phyloP scores from a whole-genome alignment of 2,329 filamentous ascomycete genomes.

The Verticillium albo-atrum region DNA sequence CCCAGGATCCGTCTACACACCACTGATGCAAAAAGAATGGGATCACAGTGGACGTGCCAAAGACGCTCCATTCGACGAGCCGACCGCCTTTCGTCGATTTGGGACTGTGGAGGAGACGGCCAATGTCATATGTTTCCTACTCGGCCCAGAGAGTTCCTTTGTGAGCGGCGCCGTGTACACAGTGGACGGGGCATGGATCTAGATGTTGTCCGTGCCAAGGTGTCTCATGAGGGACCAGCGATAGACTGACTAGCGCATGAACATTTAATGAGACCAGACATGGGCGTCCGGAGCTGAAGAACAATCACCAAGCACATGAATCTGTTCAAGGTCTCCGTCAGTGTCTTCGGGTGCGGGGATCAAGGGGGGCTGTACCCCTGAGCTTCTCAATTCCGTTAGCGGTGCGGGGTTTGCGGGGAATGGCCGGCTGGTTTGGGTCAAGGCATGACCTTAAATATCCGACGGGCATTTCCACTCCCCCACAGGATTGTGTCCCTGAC shows the following conservation, averaged over 20 bases:
- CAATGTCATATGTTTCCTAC: conserved; percentile 41
- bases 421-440: neutral
- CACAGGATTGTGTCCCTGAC: neutral
- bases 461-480: neutral
- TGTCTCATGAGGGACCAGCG: neutral
- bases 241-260: neutral
- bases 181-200: conserved; percentile 40
- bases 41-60: conserved; percentile 22
- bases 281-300: neutral
- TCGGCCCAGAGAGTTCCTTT: conserved; percentile 41
- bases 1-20: conserved; percentile 45
- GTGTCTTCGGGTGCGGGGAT: neutral
- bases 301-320: neutral
- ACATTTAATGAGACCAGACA: neutral
- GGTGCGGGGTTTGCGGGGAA: neutral
- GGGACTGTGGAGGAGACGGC: conserved; percentile 44
- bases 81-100: conserved; percentile 34
- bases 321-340: neutral
- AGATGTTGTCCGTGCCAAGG: too few relatives aligned
- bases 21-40: conserved; percentile 41
- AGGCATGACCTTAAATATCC: neutral
- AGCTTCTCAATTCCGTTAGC: neutral
- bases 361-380: neutral
- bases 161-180: conserved; percentile 41
- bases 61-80: conserved; percentile 36